Base-by-base conservation (phyloP, 2,329 filamentous ascomycete genomes). In the Colletotrichum coccodes region DNA sequence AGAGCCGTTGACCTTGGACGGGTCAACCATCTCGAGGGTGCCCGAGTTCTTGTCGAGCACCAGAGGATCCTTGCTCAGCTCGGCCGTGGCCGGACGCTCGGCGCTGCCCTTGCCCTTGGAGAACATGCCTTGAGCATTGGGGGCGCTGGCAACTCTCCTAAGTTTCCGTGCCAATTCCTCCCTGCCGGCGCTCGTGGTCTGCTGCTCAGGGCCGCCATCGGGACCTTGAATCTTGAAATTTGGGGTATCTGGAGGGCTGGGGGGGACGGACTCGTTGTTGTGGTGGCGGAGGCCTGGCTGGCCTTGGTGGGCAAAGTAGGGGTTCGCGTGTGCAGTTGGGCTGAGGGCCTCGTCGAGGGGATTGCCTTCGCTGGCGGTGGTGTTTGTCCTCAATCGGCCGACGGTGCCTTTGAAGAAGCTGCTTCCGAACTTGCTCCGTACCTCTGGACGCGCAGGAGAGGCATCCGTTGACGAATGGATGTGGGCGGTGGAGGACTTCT, bases 231-330 rank as follows among this genome's bases (percentile, higher is more conserved):
- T 86, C 81, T 92, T 93, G 73, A 95, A 85, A 70, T 89, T 90
- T 23, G 95, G 95, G 1, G 94, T 97, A 79, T 97, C 94, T 50
- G 95, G 94, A 34, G 96, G 95, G 70, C 95, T 97, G 14, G 94
- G 94, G 16, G 96, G 95, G 40, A 97, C 93, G 72, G 94, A 98
- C 76, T 92, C 93, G 74, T 96, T 94, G 80, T 98, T 97, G 83
- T 97, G 94, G 83, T 99, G 96, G 77, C 95, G 92, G 75, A 98
- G 85, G 72, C 94, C 93, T 4, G 96, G 96, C 75, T 94, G 94
- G 65, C 96, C 96, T 82, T 99, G 96, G 79, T 98, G 96, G 73
- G 91, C 93, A 80, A 98, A 99, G 82, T 99, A 99, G 21, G 96
- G 96, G 79, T 99, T 99, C 72, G 94, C 95, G 77, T 95, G 91